Percentiles rank a stretch among this genome's conserved stretches.
phyloP scores from a whole-genome alignment of 2,329 filamentous ascomycete genomes.

The Emergomyces africanus region DNA sequence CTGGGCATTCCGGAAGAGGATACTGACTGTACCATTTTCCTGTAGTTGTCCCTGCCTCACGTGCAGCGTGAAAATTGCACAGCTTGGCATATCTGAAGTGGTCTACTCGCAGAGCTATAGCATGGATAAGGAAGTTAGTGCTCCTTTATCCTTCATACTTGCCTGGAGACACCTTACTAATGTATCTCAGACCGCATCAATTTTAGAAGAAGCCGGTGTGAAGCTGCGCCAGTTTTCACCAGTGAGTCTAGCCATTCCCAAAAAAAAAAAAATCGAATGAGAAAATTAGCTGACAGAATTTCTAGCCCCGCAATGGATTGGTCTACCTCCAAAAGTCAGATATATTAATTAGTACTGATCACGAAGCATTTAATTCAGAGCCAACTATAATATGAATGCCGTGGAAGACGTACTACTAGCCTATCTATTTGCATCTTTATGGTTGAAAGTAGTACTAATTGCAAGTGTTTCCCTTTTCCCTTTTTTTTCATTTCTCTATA shows the following conservation, averaged over 20 bases:
- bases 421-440: not conserved
- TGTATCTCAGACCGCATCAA: constrained; percentile 49
- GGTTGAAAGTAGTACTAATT: not conserved
- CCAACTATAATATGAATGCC: not conserved
- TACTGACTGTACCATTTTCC: constrained; percentile 2
- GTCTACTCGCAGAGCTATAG: constrained; percentile 91
- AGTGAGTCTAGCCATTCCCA: constrained; percentile 39
- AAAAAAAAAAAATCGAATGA: constrained; percentile 1
- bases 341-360: not conserved
- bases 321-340: constrained; percentile 45
- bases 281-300: constrained; percentile 1
- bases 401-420: too few species aligned
- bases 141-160: not conserved
- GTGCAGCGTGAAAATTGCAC: constrained; percentile 96
- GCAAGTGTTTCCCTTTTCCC: not conserved
- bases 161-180: constrained; percentile 6
- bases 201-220: constrained; percentile 75
- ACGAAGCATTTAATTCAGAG: not conserved
- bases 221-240: constrained; percentile 77
- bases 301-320: constrained; percentile 50
- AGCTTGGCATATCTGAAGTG: constrained; percentile 90
- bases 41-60: constrained; percentile 77
- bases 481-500: not conserved
- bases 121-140: constrained; percentile 61
- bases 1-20: constrained; percentile 4